Conservation (phyloP, 129 eudicot species). For the Daucus carota region DH1_v3.0 NC_030385.2:39242001-39242500, state of each 20-base stretch:
- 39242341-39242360: not conserved
- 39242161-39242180: not conserved
- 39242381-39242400: not conserved
- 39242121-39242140: not conserved
- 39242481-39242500: not conserved
- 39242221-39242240: slow-evolving; percentile 2
- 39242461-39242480: not conserved
- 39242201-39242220: slow-evolving; percentile 1
- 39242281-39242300: slow-evolving; percentile 1
- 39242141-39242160: not conserved
- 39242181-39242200: slow-evolving; percentile 1
- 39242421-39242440: not conserved
- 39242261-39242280: slow-evolving; percentile 3
- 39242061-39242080: not conserved
- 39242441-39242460: not conserved
- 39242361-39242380: not conserved
- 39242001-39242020: too few species aligned
- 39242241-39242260: slow-evolving; percentile 4
- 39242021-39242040: not conserved
- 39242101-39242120: not conserved
- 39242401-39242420: not conserved
- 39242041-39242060: not conserved
- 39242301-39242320: not conserved
- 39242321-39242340: not conserved
- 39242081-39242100: not conserved